Base-by-base conservation (phyloP, 495 filamentous ascomycete species). In the Xylaria castorea region DNA sequence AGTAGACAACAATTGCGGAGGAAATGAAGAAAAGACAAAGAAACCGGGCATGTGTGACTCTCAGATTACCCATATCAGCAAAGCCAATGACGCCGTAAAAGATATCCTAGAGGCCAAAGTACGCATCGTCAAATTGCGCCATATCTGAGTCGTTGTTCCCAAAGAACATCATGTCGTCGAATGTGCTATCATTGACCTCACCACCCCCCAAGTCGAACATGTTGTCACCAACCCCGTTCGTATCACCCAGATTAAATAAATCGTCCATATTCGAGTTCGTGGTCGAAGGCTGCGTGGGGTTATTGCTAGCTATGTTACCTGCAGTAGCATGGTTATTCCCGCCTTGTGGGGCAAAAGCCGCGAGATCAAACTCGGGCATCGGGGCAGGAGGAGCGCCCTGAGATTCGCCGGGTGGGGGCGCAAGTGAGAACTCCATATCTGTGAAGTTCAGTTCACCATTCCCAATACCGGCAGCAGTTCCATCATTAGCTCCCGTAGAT, bases 361-460 rank as follows among this genome's bases (percentile, higher is more conserved):
- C 68, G 9, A 81, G 50, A 38, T 79, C 79, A 25, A 82, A 81
- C n/a, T 77, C 74, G 14, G 76, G 71, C 74, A 76, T 76, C 20
- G 75, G 71, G 25, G 75, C 79, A 42, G 79, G 72, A 61, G 75
- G 65, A 14, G 78, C 66, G 14, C 68, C 75, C 63, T 70, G 72
- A 9, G 74, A 27, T 44, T 83, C 80, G 18, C 61, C 70, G 7
- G 74, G 73, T 4, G 81, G 66, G 14, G 83, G 80, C 4, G 81
- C 83, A 8, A 85, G 75, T 40, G 84, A 81, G 68, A 85, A 85
- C 16, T 79, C 79, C 82, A 84, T 84, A 70, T 85, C 78, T 11
- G 84, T 84, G 70, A 85, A 86, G 51, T 78, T 71, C 1, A 71
- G 74, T 1, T 70, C 44, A 14, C 72, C 74, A 40, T 66, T 61